Evolutionary conservation across 192 early-diverging fungal species (phyloP).

Genomic region (Obelidium mucronatum): DNA sequence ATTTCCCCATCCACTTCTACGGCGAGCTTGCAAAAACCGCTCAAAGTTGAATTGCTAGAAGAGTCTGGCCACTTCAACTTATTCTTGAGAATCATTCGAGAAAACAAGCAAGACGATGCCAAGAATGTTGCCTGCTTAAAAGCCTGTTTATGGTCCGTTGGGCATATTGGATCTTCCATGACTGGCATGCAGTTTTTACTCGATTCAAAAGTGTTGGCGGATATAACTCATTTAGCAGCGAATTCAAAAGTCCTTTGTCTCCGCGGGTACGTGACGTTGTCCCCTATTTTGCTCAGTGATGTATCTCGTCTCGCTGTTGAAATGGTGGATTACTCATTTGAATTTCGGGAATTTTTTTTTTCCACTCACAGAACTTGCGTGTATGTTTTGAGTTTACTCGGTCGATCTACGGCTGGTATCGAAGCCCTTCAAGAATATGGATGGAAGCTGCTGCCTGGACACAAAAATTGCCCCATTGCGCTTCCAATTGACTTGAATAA

Average conservation of each 20-base stretch:
- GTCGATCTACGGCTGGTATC: conserved; percentile 71
- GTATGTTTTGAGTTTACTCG: conserved; percentile 75
- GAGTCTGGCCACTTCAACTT: conserved; percentile 70
- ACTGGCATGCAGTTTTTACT: conserved; percentile 74
- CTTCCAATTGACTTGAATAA: conserved; percentile 66
- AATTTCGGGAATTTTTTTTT: conserved; percentile 3
- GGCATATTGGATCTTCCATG: conserved; percentile 75
- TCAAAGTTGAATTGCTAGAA: conserved; percentile 71
- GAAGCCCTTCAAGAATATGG: conserved; percentile 75
- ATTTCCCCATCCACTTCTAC: conserved; percentile 77
- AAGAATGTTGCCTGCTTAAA: conserved; percentile 59
- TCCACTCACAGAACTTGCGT: conserved; percentile 68
- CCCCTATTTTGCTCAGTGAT: too few species aligned
- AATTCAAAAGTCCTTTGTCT: conserved; percentile 72
- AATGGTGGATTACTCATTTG: neutral
- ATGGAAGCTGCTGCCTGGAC: conserved; percentile 71
- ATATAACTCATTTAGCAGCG: conserved; percentile 75
- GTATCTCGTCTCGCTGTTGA: too few species aligned
- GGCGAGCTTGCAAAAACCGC: conserved; percentile 78
- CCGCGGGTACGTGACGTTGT: conserved; percentile 79
- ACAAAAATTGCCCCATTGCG: conserved; percentile 4
- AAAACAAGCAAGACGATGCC: conserved; percentile 49
- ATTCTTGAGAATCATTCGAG: conserved; percentile 67
- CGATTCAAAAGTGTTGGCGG: conserved; percentile 73
- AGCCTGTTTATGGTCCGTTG: conserved; percentile 81